Evolutionary conservation across 768 basidiomycete species (phyloP), one percentile per base, ranked within the genome.

Genomic region (Hypsizygus marmoreus): DNA sequence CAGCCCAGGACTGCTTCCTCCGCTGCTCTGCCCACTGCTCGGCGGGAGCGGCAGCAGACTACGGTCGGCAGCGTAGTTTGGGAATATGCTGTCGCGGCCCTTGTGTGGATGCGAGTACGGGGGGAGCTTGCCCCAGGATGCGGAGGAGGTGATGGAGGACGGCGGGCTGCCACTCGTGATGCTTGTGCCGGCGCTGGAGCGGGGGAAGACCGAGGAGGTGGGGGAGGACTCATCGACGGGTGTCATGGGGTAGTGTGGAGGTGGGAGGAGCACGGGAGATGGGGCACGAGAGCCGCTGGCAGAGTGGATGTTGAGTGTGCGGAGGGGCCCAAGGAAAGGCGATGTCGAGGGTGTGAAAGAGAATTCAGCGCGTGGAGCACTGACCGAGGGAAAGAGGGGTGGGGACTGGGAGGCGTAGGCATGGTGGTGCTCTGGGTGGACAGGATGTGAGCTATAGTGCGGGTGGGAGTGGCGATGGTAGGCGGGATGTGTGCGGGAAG

Each of bases 241-340:
- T 40, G 55, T 69, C 60, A 24, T 51, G 53, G 54, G 59, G 45
- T 58, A 55, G 49, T 66, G 59, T 13, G 79, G 59, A 2, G 80
- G 79, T n/a, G 84, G 84, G 1, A 88, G 69, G 9, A 78, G 68
- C 45, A 87, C 79, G 6, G 88, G 86, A 3, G 84, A 85, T 1
- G 88, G 84, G 0, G 84, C 87, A 35, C 87, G 78, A 9, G 83
- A 86, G 0, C 82, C 80, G 40, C 78, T 77, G 2, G 84, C 69
- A 1, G 83, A 85, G 57, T 88, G 86, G 33, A 91, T 78, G 56
- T 88, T 84, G 47, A 91, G 75, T 5, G 84, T 84, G 43, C 85
- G 77, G 53, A 91, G 66, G 2, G 87, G 86, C 0, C 84, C 88
- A 16, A 91, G 77, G 75, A 91, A 90, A 1, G 88, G 88, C 48